Evolutionary conservation across 192 early-diverging fungal species (phyloP), one percentile per base, ranked within the genome.

Genomic region (Umbelopsis vinacea): DNA sequence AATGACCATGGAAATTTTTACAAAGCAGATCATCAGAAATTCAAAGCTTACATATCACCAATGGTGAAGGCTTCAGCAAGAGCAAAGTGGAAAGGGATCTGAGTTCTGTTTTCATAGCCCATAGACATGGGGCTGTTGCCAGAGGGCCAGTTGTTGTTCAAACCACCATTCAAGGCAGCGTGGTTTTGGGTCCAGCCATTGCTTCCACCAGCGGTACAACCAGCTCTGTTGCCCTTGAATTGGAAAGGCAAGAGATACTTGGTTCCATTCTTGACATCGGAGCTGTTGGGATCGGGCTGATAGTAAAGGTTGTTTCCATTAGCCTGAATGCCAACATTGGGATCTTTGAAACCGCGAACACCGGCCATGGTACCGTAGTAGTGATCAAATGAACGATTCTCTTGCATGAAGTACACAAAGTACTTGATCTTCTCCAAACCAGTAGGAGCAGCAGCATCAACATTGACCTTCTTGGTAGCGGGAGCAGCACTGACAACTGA

Each of bases 381-480:
- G 11, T 54, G 70, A 19, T 75, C 74, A 29, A 75, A 75, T 14
- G 67, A 45, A 3, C 74, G 53, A 22, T 75, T 75, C 52, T 75
- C 74, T 55, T 75, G 74, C 74, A 75, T 75, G 47, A 75, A 75
- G 24, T 70, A 75, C 8, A 75, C 74, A 11, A 75, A 29, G 10
- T 75, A 69, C 22, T 75, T 66, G 48, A 75, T 75, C 17, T 75
- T 75, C 40, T 71, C 54, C 21, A 75, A 57, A 15, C 74, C 74
- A 46, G 29, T 63, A 15, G 26, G 6, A 37, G 29, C 3, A 63
- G 57, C 0, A 17, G 33, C n/a, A 19, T 50, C n/a, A 17, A 6
- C 48, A 1, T 17, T 63, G 15, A 12, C 11, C 10, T 29, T 35
- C 4, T 63, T 11, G 14, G 11, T 37, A 33, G 57, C 33, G 33